phyloP scores from a whole-genome alignment of 2,329 filamentous ascomycete genomes.

The Aspergillus unguis region DNA sequence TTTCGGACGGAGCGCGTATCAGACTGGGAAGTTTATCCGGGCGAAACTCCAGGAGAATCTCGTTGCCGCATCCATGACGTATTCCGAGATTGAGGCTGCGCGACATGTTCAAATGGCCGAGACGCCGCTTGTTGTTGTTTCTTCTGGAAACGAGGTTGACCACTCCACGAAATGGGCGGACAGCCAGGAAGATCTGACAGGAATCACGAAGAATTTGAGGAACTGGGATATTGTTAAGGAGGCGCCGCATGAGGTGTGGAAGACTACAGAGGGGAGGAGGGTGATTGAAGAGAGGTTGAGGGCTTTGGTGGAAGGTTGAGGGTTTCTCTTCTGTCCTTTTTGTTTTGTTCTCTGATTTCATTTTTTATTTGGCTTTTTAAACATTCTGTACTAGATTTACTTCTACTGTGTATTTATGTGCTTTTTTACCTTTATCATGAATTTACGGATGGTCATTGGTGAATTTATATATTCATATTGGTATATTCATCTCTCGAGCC shows the following conservation, averaged over 20 bases:
- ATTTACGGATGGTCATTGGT: background rate
- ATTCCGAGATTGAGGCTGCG: conserved; percentile 75
- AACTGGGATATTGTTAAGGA: conserved; percentile 83
- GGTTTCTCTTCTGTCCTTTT: background rate
- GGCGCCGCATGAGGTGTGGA: conserved; percentile 86
- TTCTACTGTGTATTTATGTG: background rate
- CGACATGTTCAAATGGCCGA: conserved; percentile 73
- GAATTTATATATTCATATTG: background rate
- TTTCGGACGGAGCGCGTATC: conserved; percentile 74
- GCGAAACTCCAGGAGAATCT: conserved; percentile 90
- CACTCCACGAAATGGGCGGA: conserved; percentile 70
- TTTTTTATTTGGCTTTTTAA: no score
- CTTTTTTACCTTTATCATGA: background rate
- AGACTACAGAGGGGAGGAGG: conserved; percentile 65
- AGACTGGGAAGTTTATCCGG: conserved; percentile 80
- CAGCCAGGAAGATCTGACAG: conserved; percentile 80
- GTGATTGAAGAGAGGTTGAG: conserved; percentile 75
- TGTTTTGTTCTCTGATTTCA: no score
- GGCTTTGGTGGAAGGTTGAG: conserved; percentile 54
- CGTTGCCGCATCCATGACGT: conserved; percentile 78
- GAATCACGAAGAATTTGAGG: conserved; percentile 72
- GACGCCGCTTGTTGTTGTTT: conserved; percentile 75
- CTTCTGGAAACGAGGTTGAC: conserved; percentile 70
- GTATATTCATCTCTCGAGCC: background rate
- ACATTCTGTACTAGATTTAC: no score